Evolutionary conservation across 1,284 basidiomycete genomes (phyloP), one percentile per base, ranked within the genome.

Genomic region (Trametes pubescens): DNA sequence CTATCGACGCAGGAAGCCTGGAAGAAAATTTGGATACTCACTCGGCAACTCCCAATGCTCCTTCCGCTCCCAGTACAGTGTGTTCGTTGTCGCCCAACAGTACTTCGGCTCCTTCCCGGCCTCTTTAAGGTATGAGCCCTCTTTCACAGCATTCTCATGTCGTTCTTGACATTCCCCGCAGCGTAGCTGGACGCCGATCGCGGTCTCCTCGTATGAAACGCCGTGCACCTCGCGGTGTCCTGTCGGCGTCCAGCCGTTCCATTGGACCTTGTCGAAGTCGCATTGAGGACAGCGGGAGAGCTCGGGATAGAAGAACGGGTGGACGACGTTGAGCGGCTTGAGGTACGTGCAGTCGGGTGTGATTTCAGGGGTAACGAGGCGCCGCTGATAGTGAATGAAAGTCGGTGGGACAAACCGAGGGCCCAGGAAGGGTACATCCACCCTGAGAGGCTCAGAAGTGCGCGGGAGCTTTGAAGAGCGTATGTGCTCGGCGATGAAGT

Each of bases 261-360:
- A 65, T 11, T 5, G 11, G 8, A 59, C 43, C n/a, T 60, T 26
- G 16, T 35, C 56, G 3, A 59, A 55, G 2, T n/a, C 37, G 51
- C 68, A 69, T 2, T 56, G 55, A 6, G 68, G 70, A 38, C 70
- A 71, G 3, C 13, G 22, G 24, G 18, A 21, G 43, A 68, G 54
- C 22, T 52, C 49, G 7, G 66, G 60, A 57, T 69, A 70, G 51
- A 64, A 71, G 55, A 65, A 61, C 0, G 70, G 70, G 47, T 71
- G 68, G 37, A 71, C 43, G 18, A 71, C 62, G 44, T 63, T 63
- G 6, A 71, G 47, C 4, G 66, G 64, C 40, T 64, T 57, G 0
- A 71, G 63, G 59, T 71, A 71, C 0, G 63, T 55, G 3, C 35
- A 38, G 29, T 62, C 32, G 7, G 62, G 59, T 2, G 57, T 35